Evolutionary conservation across 495 filamentous ascomycete genomes (phyloP).

Genomic region (Penicillium goetzii): DNA sequence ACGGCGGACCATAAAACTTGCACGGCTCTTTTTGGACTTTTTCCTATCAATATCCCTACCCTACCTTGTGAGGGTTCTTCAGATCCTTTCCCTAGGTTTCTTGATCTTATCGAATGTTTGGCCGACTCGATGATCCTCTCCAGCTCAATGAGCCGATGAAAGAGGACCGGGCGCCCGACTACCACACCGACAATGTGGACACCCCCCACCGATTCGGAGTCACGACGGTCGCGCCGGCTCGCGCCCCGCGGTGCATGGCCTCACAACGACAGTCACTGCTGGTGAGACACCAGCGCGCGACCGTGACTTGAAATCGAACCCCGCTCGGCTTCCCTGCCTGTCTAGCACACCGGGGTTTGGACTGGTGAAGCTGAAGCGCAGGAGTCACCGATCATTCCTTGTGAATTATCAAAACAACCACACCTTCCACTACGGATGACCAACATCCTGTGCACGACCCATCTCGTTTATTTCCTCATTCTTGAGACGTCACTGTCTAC

Average conservation of each 20-base stretch:
- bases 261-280: constrained; percentile 5
- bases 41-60: not conserved
- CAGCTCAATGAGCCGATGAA: constrained; percentile 14
- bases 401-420: constrained; percentile 5
- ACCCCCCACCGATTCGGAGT: constrained; percentile 19
- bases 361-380: constrained; percentile 15
- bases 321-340: not conserved
- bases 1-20: constrained; percentile 41
- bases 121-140: constrained; percentile 18
- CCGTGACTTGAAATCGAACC: constrained; percentile 5
- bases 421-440: not conserved
- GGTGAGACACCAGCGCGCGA: constrained; percentile 19
- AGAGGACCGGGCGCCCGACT: constrained; percentile 22
- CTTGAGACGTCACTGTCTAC: constrained; percentile 14
- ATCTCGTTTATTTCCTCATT: constrained; percentile 1
- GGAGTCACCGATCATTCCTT: not conserved
- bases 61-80: not conserved
- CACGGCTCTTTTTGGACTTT: not conserved
- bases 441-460: constrained; percentile 4
- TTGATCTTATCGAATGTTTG: constrained; percentile 16
- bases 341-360: constrained; percentile 8
- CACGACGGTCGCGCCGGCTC: constrained; percentile 23
- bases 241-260: not conserved
- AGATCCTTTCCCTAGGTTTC: not conserved
- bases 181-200: constrained; percentile 8